Evolutionary conservation across 352 stramenopile species (phyloP).

Genomic region (Pythium utonaiense): DNA sequence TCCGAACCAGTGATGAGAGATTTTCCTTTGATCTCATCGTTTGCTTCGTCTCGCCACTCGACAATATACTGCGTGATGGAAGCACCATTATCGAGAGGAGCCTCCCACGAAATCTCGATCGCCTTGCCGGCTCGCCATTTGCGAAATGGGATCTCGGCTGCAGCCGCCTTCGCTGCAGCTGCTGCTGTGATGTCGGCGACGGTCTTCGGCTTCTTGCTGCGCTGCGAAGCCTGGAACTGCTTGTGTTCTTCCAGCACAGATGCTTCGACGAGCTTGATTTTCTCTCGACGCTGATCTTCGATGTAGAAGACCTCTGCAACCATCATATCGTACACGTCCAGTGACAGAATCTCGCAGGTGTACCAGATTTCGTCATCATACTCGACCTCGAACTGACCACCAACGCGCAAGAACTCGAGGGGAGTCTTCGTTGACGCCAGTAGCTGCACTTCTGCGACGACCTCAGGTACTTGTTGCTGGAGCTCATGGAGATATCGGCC

Average conservation of each 20-base stretch:
- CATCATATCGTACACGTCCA: slow-evolving; percentile 60
- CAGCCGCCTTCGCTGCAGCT: slow-evolving; percentile 32
- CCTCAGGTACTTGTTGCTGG: slow-evolving; percentile 64
- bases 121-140: slow-evolving; percentile 66
- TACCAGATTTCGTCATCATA: slow-evolving; percentile 78
- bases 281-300: slow-evolving; percentile 61
- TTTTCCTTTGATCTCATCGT: slow-evolving; percentile 9
- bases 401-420: slow-evolving; percentile 62
- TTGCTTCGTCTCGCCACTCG: slow-evolving; percentile 50
- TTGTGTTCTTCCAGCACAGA: slow-evolving; percentile 26
- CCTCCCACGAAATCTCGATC: slow-evolving; percentile 67
- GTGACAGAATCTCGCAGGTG: slow-evolving; percentile 42
- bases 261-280: slow-evolving; percentile 54
- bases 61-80: slow-evolving; percentile 60
- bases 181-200: slow-evolving; percentile 45
- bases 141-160: slow-evolving; percentile 53
- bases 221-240: slow-evolving; percentile 23
- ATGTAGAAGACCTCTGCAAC: slow-evolving; percentile 60
- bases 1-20: slow-evolving; percentile 13
- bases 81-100: slow-evolving; percentile 56
- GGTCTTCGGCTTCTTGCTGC: slow-evolving; percentile 24
- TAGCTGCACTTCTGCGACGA: slow-evolving; percentile 47
- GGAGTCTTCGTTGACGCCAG: slow-evolving; percentile 45
- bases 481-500: slow-evolving; percentile 42
- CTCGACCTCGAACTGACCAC: slow-evolving; percentile 57